Evolutionary conservation across 305 asterid genomes (phyloP), one percentile per base, ranked within the genome.

Genomic region (Solanum aculeatissimum): DNA sequence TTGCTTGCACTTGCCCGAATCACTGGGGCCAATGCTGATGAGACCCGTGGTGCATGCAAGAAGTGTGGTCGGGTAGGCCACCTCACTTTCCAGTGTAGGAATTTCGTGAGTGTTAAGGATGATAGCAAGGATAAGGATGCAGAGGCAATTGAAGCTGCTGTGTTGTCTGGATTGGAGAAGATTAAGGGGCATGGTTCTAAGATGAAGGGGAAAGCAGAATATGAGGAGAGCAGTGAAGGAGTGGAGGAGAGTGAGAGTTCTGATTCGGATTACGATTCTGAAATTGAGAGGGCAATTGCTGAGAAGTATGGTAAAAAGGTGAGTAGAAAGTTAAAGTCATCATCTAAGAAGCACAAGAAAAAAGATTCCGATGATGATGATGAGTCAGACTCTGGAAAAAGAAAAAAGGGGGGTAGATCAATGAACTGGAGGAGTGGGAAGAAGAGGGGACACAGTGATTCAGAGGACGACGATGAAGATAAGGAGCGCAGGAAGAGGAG

Each of bases 41-140:
- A 94, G 89, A 92, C 92, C 9, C 98, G 99, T 35, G 99, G 99
- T 9, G 88, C 98, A 15, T 97, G 99, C 91, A 92, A 95, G 89
- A 95, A 88, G 90, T 97, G 98, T 72, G 98, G 98, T 49, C 89
- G 99, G 58, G 99, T 95, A 1, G 99, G 99, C 89, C 99, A 97
- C 86, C 85, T 97, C 90, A 92, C 98, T 9, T 93, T 91, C 53
- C 98, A 95, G 88, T 97, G 99, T 86, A 92, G 98, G 93, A 97
- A 97, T 82, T 97, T 97, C 16, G 87, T 97, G 95, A 94, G 98
- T 87, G 94, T 92, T 32, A 97, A 92, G 91, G 97, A 92, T 27
- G 97, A 93, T 1, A 91, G 87, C 42, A 93, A 89, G 84, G 98
- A 92, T 32, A 87, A 92, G 2, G 98, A 91, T 1, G 91, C 89